A percentile compares a stretch with the other conserved stretches of the same genome.
Evolutionary conservation across 2,329 filamentous ascomycete genomes (phyloP).

Genomic region (Ophiostoma triangulosporum): DNA sequence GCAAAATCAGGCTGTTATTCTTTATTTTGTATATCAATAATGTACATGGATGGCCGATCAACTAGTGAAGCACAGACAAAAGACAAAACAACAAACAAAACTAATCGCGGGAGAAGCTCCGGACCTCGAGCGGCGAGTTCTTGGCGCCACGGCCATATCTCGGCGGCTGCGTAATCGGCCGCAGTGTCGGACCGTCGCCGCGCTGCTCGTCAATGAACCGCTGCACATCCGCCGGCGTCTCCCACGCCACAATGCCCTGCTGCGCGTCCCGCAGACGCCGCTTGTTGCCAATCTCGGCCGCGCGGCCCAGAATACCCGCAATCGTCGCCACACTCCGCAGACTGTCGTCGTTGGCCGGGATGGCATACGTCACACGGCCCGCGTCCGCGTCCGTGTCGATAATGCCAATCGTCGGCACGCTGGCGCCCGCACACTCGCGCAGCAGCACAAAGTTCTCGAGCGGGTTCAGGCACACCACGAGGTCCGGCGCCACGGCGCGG

Average conservation of each 20-base stretch:
- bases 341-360: constrained; percentile 95
- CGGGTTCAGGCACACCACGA: constrained; percentile 87
- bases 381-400: constrained; percentile 90
- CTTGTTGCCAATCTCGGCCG: constrained; percentile 63
- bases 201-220: neutral
- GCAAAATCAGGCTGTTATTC: neutral
- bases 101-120: neutral
- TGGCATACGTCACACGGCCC: constrained; percentile 89
- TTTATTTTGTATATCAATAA: neutral
- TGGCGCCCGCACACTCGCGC: constrained; percentile 78
- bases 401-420: constrained; percentile 86
- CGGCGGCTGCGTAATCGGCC: neutral
- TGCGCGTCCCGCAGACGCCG: constrained; percentile 50
- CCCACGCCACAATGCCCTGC: constrained; percentile 50
- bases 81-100: neutral
- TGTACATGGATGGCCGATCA: neutral
- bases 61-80: no score
- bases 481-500: constrained; percentile 64
- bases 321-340: constrained; percentile 70
- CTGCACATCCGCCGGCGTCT: constrained; percentile 17
- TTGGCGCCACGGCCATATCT: neutral
- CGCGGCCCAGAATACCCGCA: constrained; percentile 70
- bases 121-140: neutral
- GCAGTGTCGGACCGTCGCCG: neutral
- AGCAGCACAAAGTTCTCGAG: constrained; percentile 82